Conservation (phyloP, 305 asterid species). For the Vinca major region DNA sequence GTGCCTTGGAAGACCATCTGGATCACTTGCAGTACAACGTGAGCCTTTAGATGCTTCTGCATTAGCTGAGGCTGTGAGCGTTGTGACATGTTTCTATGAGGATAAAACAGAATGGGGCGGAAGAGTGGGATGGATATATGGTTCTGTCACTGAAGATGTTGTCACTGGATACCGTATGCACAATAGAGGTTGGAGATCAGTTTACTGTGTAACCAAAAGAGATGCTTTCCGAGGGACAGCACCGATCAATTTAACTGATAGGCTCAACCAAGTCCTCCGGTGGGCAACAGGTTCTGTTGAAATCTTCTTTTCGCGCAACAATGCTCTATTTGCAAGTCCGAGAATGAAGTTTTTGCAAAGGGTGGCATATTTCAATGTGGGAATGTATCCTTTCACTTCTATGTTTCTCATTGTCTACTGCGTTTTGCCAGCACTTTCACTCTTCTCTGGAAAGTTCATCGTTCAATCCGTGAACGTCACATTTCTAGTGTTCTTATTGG, state of each 20-base stretch:
- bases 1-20: conserved; percentile 66
- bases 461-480: conserved; percentile 66
- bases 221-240: conserved; percentile 93
- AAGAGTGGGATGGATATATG: conserved; percentile 91
- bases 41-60: conserved; percentile 86
- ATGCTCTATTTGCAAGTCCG: conserved; percentile 65
- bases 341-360: conserved; percentile 80
- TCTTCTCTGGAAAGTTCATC: conserved; percentile 81
- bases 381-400: conserved; percentile 83
- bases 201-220: conserved; percentile 67
- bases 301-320: conserved; percentile 80
- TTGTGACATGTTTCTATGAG: conserved; percentile 76
- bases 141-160: conserved; percentile 81
- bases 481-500: conserved; percentile 44
- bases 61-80: conserved; percentile 72
- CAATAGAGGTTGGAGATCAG: conserved; percentile 81
- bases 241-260: conserved; percentile 77
- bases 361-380: conserved; percentile 81
- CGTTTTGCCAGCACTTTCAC: conserved; percentile 67
- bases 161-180: conserved; percentile 93
- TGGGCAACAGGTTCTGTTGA: conserved; percentile 98
- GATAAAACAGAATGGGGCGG: conserved; percentile 90
- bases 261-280: conserved; percentile 74
- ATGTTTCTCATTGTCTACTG: conserved; percentile 71
- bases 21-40: conserved; percentile 72